Evolutionary conservation across 73 alveolate species (phyloP).

Genomic region (Breviolum minutum): DNA sequence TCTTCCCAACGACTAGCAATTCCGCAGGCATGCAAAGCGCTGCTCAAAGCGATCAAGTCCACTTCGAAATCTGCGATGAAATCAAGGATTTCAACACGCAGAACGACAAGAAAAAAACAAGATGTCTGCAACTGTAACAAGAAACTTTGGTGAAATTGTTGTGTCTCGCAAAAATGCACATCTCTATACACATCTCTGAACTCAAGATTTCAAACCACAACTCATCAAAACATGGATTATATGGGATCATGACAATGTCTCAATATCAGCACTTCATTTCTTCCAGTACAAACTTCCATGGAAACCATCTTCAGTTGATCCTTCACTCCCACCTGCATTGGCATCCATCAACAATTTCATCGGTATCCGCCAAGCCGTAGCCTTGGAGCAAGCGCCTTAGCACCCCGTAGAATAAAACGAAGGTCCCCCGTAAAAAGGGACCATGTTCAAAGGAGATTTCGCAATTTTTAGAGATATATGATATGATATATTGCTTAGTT

Average conservation of each 20-base stretch:
- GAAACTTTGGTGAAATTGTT: too few species aligned
- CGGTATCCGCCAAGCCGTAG: slow-evolving; percentile 49
- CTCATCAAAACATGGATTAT: too few species aligned
- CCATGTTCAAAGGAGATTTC: not conserved
- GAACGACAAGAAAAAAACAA: not conserved
- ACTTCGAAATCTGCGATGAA: not conserved
- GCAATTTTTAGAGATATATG: too few species aligned
- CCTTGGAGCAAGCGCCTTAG: slow-evolving; percentile 58
- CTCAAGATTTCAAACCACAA: not conserved
- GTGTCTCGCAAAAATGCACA: too few species aligned
- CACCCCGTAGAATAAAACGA: too few species aligned
- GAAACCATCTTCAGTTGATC: not conserved
- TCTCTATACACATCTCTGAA: not conserved
- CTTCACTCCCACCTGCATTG: slow-evolving; percentile 8
- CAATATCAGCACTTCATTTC: too few species aligned
- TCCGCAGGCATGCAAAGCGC: slow-evolving; percentile 46
- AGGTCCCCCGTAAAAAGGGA: not conserved
- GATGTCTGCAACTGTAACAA: not conserved
- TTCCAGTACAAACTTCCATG: not conserved
- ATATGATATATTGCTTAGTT: too few species aligned
- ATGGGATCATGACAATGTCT: too few species aligned
- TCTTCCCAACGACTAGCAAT: slow-evolving; percentile 72
- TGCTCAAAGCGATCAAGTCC: slow-evolving; percentile 49
- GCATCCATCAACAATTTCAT: not conserved
- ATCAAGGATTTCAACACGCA: not conserved